Percentiles rank a stretch among this genome's conserved stretches.
Conservation (phyloP, 306 rosid genomes). For the Cyamopsis tetragonoloba region DNA sequence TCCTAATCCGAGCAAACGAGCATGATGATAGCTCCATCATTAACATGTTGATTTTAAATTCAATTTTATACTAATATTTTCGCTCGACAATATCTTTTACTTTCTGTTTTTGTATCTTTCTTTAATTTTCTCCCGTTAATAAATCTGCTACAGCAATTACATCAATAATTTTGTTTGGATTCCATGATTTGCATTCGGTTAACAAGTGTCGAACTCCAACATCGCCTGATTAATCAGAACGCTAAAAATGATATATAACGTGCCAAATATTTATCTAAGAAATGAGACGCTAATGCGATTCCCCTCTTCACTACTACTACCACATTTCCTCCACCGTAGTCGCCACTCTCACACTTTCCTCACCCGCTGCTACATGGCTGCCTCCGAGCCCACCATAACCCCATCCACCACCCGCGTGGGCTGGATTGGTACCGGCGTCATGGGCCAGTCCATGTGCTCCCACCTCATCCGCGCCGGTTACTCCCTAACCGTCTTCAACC, state of each 20-base stretch:
- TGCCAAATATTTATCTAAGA: not conserved
- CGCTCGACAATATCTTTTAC: no score
- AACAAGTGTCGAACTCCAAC: no score
- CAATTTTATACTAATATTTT: no score
- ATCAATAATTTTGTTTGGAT: no score
- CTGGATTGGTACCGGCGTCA: constrained; percentile 96
- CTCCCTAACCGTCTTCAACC: constrained; percentile 85
- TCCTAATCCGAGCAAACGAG: no score
- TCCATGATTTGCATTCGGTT: no score
- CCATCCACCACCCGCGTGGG: constrained; percentile 80
- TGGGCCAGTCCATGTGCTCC: constrained; percentile 87
- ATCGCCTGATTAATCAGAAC: no score
- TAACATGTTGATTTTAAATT: no score
- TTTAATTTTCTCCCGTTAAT: no score
- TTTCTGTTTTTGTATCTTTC: no score
- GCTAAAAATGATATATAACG: not conserved
- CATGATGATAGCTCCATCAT: no score
- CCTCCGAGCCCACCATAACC: constrained; percentile 37
- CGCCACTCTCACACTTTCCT: constrained; percentile 17
- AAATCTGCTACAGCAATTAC: no score
- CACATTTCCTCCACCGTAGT: constrained; percentile 15
- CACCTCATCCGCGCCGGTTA: constrained; percentile 86
- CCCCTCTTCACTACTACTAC: not conserved
- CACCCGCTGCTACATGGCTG: constrained; percentile 52
- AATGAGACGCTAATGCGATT: constrained; percentile 18